Evolutionary conservation across 176 grass and related monocot genomes (phyloP).

Genomic region (Tillandsia leiboldiana): DNA sequence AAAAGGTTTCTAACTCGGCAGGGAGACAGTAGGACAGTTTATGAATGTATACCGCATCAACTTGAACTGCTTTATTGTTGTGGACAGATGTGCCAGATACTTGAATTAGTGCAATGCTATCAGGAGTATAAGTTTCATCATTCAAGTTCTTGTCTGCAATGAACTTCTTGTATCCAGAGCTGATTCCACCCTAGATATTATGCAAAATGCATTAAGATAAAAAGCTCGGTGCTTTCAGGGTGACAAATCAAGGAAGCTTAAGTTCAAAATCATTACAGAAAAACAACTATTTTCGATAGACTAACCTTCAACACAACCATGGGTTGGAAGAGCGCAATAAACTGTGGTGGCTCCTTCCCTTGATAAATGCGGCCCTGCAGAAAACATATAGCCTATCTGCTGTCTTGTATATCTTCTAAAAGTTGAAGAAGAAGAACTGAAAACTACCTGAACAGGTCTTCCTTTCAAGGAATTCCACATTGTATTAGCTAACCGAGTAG

Average conservation of each 20-base stretch:
- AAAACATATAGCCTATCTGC: slow-evolving; percentile 10
- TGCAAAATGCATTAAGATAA: slow-evolving; percentile 11
- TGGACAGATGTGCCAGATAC: slow-evolving; percentile 65
- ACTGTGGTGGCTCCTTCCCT: slow-evolving; percentile 91
- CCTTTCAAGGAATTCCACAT: slow-evolving; percentile 94
- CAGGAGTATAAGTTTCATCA: slow-evolving; percentile 60
- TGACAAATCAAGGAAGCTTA: not conserved
- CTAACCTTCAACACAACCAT: slow-evolving; percentile 90
- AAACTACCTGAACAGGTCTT: slow-evolving; percentile 63
- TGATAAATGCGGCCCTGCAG: slow-evolving; percentile 76
- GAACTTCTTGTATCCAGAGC: slow-evolving; percentile 63
- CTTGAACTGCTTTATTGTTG: slow-evolving; percentile 85
- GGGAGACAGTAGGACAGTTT: too few relatives aligned
- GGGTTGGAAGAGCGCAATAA: slow-evolving; percentile 90
- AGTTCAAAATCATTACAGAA: not conserved
- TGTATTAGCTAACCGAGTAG: slow-evolving; percentile 46
- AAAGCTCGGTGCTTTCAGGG: not conserved
- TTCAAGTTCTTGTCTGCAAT: slow-evolving; percentile 44
- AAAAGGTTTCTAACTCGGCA: too few relatives aligned
- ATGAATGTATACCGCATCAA: slow-evolving; percentile 57
- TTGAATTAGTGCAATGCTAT: slow-evolving; percentile 71
- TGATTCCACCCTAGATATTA: slow-evolving; percentile 60
- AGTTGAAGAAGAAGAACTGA: slow-evolving; percentile 18
- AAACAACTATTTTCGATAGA: not conserved
- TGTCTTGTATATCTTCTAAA: slow-evolving; percentile 19